phyloP scores from a whole-genome alignment of 83 land plant genomes.

The Picea engelmannii region DNA sequence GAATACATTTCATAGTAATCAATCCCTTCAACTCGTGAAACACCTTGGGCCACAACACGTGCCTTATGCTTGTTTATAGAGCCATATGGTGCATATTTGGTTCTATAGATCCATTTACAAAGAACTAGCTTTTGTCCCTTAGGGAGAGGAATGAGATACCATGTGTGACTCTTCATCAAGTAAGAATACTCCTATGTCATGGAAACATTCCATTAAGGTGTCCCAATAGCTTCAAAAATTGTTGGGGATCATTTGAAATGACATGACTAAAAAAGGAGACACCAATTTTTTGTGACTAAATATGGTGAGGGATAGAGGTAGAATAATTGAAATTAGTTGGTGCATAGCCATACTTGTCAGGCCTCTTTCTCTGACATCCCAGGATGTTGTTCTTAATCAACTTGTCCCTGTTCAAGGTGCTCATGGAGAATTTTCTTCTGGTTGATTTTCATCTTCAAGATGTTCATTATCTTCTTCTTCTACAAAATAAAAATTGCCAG shows the following conservation, averaged over 20 bases:
- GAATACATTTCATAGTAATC: too few species aligned
- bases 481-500: not conserved
- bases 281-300: not conserved
- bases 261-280: not conserved
- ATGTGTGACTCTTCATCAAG: not conserved
- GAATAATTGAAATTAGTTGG: not conserved
- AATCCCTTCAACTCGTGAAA: too few species aligned
- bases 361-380: not conserved
- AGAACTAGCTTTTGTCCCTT: not conserved
- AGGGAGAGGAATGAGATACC: not conserved
- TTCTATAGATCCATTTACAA: not conserved
- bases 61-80: too few species aligned
- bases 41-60: too few species aligned
- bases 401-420: not conserved
- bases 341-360: too few species aligned
- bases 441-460: not conserved
- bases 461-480: not conserved
- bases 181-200: not conserved
- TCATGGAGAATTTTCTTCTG: not conserved
- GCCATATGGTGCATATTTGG: not conserved
- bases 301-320: not conserved
- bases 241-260: not conserved
- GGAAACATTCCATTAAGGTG: not conserved
- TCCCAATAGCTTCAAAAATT: not conserved
- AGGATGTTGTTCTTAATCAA: too few species aligned